Percentiles rank a stretch among this genome's conserved stretches.
phyloP scores from a whole-genome alignment of 345 rosid genomes.

The Carallia pectinifolia region DNA sequence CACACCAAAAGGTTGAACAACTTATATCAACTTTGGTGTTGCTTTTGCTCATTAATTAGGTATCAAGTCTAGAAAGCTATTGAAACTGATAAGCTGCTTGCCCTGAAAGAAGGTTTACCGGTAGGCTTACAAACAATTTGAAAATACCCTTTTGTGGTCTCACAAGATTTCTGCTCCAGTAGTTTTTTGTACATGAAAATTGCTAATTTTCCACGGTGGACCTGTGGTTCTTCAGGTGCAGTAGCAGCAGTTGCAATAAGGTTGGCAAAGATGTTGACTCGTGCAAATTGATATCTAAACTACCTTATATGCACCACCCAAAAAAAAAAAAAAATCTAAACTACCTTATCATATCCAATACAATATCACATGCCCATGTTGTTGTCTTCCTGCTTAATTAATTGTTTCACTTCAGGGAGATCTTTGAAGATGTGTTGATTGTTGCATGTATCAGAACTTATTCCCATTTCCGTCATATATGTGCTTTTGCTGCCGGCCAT shows the following conservation, averaged over 20 bases:
- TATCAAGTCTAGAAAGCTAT: conserved; percentile 79
- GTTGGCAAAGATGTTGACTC: conserved; percentile 71
- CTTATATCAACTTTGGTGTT: neutral
- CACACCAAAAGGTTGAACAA: neutral
- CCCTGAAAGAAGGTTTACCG: conserved; percentile 32
- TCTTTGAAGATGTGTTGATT: neutral
- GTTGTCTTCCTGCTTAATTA: neutral
- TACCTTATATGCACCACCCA: no score
- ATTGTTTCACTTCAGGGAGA: neutral
- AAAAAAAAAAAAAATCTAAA: neutral
- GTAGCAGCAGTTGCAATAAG: conserved; percentile 76
- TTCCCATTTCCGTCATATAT: neutral
- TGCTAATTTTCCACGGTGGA: neutral
- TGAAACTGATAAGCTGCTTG: conserved; percentile 73
- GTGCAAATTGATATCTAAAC: no score
- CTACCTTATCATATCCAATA: neutral
- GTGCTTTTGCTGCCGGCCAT: neutral
- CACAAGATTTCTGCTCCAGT: neutral
- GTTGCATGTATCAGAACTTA: neutral
- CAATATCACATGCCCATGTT: neutral
- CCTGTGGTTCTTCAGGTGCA: conserved; percentile 51
- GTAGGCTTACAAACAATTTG: conserved; percentile 18
- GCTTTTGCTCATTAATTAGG: conserved; percentile 26
- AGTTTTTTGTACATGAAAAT: neutral
- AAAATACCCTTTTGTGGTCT: neutral